A percentile compares a stretch with the other conserved stretches of the same genome.
These are phyloP conservation scores for Vitis amurensis DNA, from an alignment of 164 flowering plant genomes.

Conservation along the genomic window DNA sequence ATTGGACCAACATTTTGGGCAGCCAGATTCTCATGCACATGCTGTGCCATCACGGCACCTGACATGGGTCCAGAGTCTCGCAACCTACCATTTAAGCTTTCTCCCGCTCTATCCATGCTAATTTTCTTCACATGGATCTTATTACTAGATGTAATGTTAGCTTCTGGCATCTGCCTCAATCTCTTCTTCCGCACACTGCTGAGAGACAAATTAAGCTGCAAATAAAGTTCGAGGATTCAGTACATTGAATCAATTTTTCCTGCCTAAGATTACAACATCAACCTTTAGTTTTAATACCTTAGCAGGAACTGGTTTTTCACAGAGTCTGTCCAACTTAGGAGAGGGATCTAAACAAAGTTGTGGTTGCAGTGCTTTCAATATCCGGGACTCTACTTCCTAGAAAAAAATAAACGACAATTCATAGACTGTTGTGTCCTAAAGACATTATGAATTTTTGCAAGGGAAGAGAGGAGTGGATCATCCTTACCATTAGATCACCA, in stretches of 20 bases:
- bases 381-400: constrained; percentile 92
- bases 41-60: constrained; percentile 38
- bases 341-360: constrained; percentile 80
- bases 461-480: neutral
- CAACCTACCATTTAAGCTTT: constrained; percentile 43
- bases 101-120: constrained; percentile 65
- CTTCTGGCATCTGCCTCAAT: constrained; percentile 64
- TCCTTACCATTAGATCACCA: constrained; percentile 88
- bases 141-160: constrained; percentile 55
- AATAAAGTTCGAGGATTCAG: constrained; percentile 16
- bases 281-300: constrained; percentile 50
- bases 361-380: constrained; percentile 86
- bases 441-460: neutral
- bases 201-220: constrained; percentile 73
- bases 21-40: constrained; percentile 39
- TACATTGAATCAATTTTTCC: neutral
- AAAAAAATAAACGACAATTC: constrained; percentile 1
- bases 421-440: too few species aligned
- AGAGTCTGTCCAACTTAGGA: constrained; percentile 80
- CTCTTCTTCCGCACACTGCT: constrained; percentile 60
- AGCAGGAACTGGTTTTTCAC: constrained; percentile 33
- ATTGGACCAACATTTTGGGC: constrained; percentile 39
- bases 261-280: constrained; percentile 1
- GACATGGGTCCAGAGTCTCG: constrained; percentile 50
- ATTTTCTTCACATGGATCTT: constrained; percentile 72